Evolutionary conservation across 2,329 filamentous ascomycete species (phyloP), one percentile per base, ranked within the genome.

Genomic region (Colletotrichum truncatum): DNA sequence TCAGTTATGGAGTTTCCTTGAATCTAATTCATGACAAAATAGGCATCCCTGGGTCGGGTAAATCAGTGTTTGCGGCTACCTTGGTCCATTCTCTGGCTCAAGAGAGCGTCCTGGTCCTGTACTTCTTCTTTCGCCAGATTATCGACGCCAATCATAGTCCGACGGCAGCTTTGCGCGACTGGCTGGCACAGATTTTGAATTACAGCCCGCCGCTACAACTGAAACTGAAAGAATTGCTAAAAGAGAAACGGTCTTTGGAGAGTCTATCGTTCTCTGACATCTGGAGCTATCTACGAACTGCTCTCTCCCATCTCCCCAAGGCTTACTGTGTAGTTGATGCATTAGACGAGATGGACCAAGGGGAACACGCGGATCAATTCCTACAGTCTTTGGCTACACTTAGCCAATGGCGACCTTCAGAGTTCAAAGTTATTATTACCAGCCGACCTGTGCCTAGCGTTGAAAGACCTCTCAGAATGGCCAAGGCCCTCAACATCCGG

Each of bases 311-410:
- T 5, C 65, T 73, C 18, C 70, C 28, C 3, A 70, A 58, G 4
- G 78, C 74, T 0, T 83, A 78, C 53, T 79, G 76, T 32, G 72
- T 84, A 2, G 73, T 74, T 0, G 82, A 84, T 64, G 81, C 81
- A 0, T 72, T 84, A 3, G 83, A 85, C 63, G 82, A 85, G 69
- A 83, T 84, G 76, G 78, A 82, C 39, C 38, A 70, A n/a, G 76
- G 71, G 0, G 70, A 79, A 14, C 43, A 46, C 2, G n/a, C 18
- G 0, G 74, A 77, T 3, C 36, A 64, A 0, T 81, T 83, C 28
- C 63, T 82, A 3, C 48, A 73, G 4, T 51, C 68, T 3, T 69
- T 84, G 0, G 72, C 70, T 1, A 54, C 66, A 0, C 70, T 84
- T 1, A 77, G 76, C 0, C 64, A 71, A 5, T 73, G 70, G 69